Base-by-base conservation (phyloP, 2,329 filamentous ascomycete genomes). In the Xylariomycetidae sp. region DNA sequence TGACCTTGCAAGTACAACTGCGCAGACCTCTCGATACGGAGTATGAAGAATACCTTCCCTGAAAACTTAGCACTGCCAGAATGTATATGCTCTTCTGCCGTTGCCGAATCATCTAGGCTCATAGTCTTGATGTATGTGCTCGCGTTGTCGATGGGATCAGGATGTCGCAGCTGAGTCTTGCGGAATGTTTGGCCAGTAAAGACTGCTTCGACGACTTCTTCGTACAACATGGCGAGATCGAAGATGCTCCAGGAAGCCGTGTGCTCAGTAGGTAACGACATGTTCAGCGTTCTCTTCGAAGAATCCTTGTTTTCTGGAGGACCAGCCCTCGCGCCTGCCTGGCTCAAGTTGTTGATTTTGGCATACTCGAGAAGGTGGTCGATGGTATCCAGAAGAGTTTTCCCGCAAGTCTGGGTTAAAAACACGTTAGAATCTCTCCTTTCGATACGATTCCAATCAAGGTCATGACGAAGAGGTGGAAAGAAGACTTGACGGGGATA, bases 361-460 rank as follows among this genome's bases (percentile, higher is more conserved):
- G 57, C 59, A 24, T 65, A 65, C 42, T 67, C 64, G 2, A 67
- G 55, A 2, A 72, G 61, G 25, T 72, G 66, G 15, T 72, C 66
- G 15, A 72, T 54, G 0, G 68, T 71, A 37, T 72, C 65, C 1
- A 71, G 54, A 1, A 72, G 49, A 1, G 68, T 69, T 37, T 61
- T 64, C 2, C 67, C 65, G 23, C 65, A 71, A 4, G 62, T 63
- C 24, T 29, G 20, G 20, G 8, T 23, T 8, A 23, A 12, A n/a
- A n/a, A n/a, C n/a, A n/a, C n/a, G n/a, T n/a, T n/a, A n/a, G n/a
- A n/a, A n/a, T n/a, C n/a, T n/a, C n/a, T n/a, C n/a, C n/a, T n/a
- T n/a, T n/a, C n/a, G n/a, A n/a, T n/a, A n/a, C n/a, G n/a, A n/a
- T n/a, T n/a, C n/a, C n/a, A n/a, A n/a, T n/a, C n/a, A n/a, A n/a